Evolutionary conservation across 495 filamentous ascomycete genomes (phyloP), one percentile per base, ranked within the genome.

Genomic region (Apodospora peruviana): DNA sequence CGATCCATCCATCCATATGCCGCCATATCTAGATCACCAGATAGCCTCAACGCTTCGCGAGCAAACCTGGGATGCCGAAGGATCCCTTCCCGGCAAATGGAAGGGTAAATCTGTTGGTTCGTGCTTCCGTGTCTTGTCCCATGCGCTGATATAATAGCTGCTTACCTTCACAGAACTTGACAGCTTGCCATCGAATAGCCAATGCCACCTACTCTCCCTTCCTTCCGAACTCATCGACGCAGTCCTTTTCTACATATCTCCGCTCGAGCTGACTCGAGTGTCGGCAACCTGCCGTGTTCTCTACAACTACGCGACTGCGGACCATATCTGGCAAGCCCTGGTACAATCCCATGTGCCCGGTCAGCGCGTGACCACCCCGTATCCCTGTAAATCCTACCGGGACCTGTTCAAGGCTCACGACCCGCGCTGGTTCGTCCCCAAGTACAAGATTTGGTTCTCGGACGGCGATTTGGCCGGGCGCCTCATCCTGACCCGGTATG

Each of bases 391-490:
- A 5, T 81, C 74, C 14, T 91, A 80, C 61, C 79, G 75, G 47
- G 75, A 80, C 21, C 75, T 97, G 5, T 96, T 86, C 54, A 66
- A 77, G 25, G 75, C 83, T 22, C 84, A 91, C 60, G 75, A 91
- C 46, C 84, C 86, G 1, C 83, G 83, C 56, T 95, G 93, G 86
- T 96, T 94, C 57, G 74, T 97, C 1, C 72, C 86, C 0, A 77
- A 76, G 47, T 68, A 87, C 51, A 89, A 87, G 66, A 65, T 97
- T 35, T 97, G 91, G 91, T 90, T 94, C 57, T 77, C 80, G 25
- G 90, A 96, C 65, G 74, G 62, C 21, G 74, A 79, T n/a, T 68
- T 81, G 22, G 75, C 69, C 0, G 90, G 90, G 0, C 83, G 82
- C 43, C 59, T 96, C 27, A 74, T 94, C 18, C 60, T 95, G 17